These are phyloP conservation scores for Sanghuangporus sanghuang DNA, from an alignment of 1,284 basidiomycete genomes.

Conservation along the genomic window DNA sequence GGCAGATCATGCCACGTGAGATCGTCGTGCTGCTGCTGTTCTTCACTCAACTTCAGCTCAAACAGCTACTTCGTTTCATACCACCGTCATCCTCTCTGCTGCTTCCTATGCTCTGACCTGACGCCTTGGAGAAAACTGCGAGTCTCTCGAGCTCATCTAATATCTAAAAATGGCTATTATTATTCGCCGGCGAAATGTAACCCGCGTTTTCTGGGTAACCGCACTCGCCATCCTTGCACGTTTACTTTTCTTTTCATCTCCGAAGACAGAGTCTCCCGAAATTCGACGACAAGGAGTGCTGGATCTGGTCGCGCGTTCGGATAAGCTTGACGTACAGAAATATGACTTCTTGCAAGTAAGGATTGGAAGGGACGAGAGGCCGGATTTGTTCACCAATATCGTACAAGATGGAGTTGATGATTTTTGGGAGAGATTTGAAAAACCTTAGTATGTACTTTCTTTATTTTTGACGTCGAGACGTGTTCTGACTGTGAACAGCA, in stretches of 20 bases:
- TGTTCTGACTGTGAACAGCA: conserved; percentile 38
- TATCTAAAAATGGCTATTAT: conserved; percentile 26
- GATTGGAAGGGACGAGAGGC: conserved; percentile 76
- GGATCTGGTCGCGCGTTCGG: conserved; percentile 78
- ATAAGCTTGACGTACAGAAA: conserved; percentile 83
- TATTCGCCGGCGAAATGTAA: conserved; percentile 32
- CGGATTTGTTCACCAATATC: conserved; percentile 74
- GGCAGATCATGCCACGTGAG: background rate
- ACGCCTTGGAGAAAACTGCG: background rate
- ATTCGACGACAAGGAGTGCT: conserved; percentile 80
- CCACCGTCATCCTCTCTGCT: background rate
- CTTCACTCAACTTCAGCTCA: background rate
- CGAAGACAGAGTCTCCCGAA: conserved; percentile 36
- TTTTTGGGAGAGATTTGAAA: conserved; percentile 88
- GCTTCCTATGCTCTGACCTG: background rate
- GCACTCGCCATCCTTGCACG: conserved; percentile 29
- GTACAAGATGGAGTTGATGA: conserved; percentile 75
- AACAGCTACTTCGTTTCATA: background rate
- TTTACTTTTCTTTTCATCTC: conserved; percentile 39
- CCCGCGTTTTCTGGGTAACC: conserved; percentile 30
- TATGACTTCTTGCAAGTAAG: conserved; percentile 84
- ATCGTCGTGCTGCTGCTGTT: background rate
- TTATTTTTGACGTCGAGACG: conserved; percentile 17
- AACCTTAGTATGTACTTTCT: conserved; percentile 66
- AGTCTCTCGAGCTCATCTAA: background rate